Base-by-base conservation (phyloP, 345 rosid species). In the Capsella bursapastoris region DNA sequence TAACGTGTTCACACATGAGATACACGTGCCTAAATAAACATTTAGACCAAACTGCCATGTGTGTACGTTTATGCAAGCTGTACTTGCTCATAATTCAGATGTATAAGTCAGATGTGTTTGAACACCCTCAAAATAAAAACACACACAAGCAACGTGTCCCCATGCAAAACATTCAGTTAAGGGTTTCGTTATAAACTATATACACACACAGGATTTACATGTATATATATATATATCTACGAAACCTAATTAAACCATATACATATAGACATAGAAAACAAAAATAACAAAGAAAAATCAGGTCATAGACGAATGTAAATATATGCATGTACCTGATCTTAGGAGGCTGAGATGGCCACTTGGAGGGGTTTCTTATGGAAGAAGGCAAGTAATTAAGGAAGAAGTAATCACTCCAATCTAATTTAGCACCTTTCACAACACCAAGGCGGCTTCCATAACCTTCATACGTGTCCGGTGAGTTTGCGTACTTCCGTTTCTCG, bases 401-500 rank as follows among this genome's bases (percentile, higher is more conserved):
- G 75, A 83, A 92, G 73, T 95, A 95, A 77, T 95, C 99, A 58
- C 97, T 84, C 99, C 99, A 95, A 76, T 92, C 98, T 57, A 94
- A 87, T 13, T 80, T 77, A 0, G 99, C 97, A 6, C 83, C 97
- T 66, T 92, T 89, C 76, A 90, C 87, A 1, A 90, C 84, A 1
- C 99, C 97, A 55, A 95, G 66, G 7, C 97, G 84, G 71, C 98
- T 94, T 6, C 98, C 98, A 72, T 91, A 94, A 6, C 98, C 98
- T 77, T 89, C 97, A 11, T 94, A 94, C 2, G 96, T 89, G 4
- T 71, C 82, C n/a, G 98, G 98, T 1, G 83, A 60, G 76, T 92
- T 95, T 6, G 97, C 90, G 18, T 85, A 86, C 50, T 68, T 72
- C 48, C 83, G 89, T 74, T 90, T 95, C 40, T 63, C 70, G 15